Evolutionary conservation across 2,329 filamentous ascomycete genomes (phyloP), one percentile per base, ranked within the genome.

Genomic region (Trichophyton schoenleinii): DNA sequence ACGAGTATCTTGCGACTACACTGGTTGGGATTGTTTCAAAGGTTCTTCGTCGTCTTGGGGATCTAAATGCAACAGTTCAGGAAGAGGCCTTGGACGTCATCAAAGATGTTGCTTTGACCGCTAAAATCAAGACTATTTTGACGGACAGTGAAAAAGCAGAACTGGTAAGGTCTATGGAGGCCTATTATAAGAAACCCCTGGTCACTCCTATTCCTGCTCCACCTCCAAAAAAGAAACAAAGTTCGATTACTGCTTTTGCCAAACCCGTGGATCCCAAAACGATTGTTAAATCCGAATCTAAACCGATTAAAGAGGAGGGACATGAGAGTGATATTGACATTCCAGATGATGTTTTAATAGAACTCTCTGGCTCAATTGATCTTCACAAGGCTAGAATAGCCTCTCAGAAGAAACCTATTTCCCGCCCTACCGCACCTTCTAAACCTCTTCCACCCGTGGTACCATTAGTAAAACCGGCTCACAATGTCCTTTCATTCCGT

Each of bases 1-100:
- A 99, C 71, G 81, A 85, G 61, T 96, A 91, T 73, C 81, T 99
- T 6, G 86, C 94, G 41, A 85, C 82, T 63, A 89, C 89, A 44
- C 86, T 92, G 13, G 89, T 95, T 57, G 86, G 85, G 31, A 82
- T 97, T 31, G 83, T 96, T 36, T 84, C 86, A 67, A 95, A 95
- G 71, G 85, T 99, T 62, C 81, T 99, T 41, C 83, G 83, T 13
- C 86, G 90, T 22, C 78, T 99, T n/a, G 84, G 86, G 46, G 87
- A 91, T 66, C 87, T 89, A 58, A 81, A 83, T 60, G 84, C 96
- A 66, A 84, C 72, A 20, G 82, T 96, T 34, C 82, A 85, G 42
- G 71, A 81, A 13, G 84, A 86, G 68, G 85, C 86, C 42, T 84
- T 88, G 63, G 78, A 68, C 25, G 77, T 88, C 61, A 83, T 82